These are phyloP conservation scores for Cutaneotrichosporon sp. DNA, from an alignment of 1,284 basidiomycete species.

Conservation along the genomic window DNA sequence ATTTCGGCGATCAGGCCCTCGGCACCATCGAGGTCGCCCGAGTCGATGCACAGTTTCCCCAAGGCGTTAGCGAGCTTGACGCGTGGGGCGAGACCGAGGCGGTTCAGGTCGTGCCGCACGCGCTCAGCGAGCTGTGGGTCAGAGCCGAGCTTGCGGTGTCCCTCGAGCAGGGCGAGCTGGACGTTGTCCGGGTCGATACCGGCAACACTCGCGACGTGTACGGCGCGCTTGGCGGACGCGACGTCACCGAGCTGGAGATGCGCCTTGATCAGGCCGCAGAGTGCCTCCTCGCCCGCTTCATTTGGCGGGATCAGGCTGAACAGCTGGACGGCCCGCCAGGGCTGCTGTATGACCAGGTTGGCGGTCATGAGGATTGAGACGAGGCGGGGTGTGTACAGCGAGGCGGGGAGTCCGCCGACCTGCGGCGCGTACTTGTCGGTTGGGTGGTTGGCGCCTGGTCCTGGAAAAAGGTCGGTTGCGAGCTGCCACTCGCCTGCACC, in stretches of 20 bases:
- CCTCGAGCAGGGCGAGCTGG: constrained; percentile 41
- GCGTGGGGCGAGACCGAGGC: constrained; percentile 24
- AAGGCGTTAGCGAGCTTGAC: constrained; percentile 38
- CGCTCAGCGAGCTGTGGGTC: constrained; percentile 34
- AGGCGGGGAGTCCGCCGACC: constrained; percentile 19
- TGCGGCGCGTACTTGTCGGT: constrained; percentile 6
- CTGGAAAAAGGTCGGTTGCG: constrained; percentile 26
- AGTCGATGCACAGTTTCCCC: constrained; percentile 33
- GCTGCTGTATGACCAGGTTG: constrained; percentile 30
- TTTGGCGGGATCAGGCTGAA: constrained; percentile 23
- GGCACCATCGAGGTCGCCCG: constrained; percentile 30
- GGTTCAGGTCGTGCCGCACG: constrained; percentile 31
- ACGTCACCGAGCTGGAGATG: constrained; percentile 35
- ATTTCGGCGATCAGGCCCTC: constrained; percentile 30
- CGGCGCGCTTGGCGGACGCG: constrained; percentile 11
- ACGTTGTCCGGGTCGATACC: constrained; percentile 8
- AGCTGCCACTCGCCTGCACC: constrained; percentile 24
- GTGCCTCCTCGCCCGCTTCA: constrained; percentile 1
- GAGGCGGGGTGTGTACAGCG: constrained; percentile 25
- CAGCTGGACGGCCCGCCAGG: constrained; percentile 28
- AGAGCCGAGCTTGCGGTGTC: constrained; percentile 36
- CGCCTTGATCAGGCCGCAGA: constrained; percentile 31
- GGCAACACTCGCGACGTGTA: constrained; percentile 3
- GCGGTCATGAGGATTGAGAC: constrained; percentile 32
- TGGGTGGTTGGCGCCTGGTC: neutral